Evolutionary conservation across 257 asterid genomes (phyloP).

Genomic region (Jaltomata sinuosa): DNA sequence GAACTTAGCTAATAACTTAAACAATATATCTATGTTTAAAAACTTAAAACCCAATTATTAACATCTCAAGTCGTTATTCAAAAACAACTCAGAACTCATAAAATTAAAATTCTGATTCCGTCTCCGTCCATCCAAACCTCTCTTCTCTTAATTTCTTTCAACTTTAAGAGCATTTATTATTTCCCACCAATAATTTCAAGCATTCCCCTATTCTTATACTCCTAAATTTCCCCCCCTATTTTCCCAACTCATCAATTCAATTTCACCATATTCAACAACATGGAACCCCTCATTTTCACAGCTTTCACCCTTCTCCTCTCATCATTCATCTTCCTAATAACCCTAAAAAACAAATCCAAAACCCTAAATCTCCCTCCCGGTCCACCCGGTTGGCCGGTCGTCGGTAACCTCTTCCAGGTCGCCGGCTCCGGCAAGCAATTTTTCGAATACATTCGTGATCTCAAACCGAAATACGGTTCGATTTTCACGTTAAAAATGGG

Average conservation of each 20-base stretch:
- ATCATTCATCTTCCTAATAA: constrained; percentile 29
- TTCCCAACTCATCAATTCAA: not conserved
- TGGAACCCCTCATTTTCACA: constrained; percentile 37
- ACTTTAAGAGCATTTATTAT: constrained; percentile 18
- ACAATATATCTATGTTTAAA: not conserved
- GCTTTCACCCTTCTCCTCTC: constrained; percentile 43
- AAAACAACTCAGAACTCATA: too few species aligned
- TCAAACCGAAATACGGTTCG: constrained; percentile 55
- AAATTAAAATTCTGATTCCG: not conserved
- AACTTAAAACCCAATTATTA: not conserved
- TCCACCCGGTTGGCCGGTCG: constrained; percentile 81
- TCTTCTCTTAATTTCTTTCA: not conserved
- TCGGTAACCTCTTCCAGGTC: constrained; percentile 84
- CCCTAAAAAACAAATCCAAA: constrained; percentile 36
- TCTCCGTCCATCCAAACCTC: fast-evolving
- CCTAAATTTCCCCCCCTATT: too few species aligned
- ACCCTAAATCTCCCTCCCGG: constrained; percentile 75
- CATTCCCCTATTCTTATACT: constrained; percentile 16
- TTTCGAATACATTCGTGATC: constrained; percentile 57
- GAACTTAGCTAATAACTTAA: too few species aligned
- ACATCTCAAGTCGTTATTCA: not conserved
- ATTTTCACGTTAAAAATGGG: constrained; percentile 81
- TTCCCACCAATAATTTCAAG: constrained; percentile 33
- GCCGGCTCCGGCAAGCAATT: constrained; percentile 78
- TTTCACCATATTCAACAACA: not conserved